Conservation (phyloP, 768 basidiomycete species). For the Sporobolomyces roseus region DNA sequence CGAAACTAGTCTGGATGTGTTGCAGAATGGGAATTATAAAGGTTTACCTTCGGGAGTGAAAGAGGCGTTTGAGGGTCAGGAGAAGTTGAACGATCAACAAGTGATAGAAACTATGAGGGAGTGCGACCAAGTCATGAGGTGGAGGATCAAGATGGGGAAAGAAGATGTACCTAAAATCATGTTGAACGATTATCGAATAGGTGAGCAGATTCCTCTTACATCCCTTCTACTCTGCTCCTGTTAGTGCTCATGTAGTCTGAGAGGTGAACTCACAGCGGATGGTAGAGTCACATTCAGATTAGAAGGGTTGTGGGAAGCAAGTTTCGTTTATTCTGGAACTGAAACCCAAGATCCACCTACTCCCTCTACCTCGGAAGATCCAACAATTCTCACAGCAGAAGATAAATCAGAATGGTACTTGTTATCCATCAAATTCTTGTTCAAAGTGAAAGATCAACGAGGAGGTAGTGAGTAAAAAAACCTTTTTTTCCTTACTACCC, state of each 20-base stretch:
- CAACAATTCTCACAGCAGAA: conserved; percentile 45
- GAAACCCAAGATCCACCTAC: neutral
- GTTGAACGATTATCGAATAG: conserved; percentile 65
- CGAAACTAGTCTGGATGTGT: conserved; percentile 81
- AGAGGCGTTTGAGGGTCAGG: conserved; percentile 15
- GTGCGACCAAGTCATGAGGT: conserved; percentile 73
- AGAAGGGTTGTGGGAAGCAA: conserved; percentile 67
- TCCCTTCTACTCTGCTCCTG: too few species aligned
- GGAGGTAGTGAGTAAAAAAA: conserved; percentile 39
- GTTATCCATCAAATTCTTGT: conserved; percentile 58
- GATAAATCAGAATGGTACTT: conserved; percentile 63
- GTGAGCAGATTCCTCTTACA: too few species aligned
- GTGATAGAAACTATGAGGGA: conserved; percentile 64
- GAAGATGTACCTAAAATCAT: conserved; percentile 73
- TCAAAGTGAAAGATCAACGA: conserved; percentile 52
- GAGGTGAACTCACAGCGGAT: too few species aligned
- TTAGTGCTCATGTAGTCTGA: too few species aligned
- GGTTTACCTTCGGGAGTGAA: conserved; percentile 63
- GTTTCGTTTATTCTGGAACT: conserved; percentile 65
- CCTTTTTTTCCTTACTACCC: too few species aligned
- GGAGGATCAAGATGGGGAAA: conserved; percentile 64
- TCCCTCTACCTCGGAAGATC: too few species aligned
- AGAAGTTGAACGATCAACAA: conserved; percentile 53
- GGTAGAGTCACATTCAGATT: conserved; percentile 76
- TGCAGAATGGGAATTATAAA: conserved; percentile 79